phyloP scores from a whole-genome alignment of 441 rosid genomes.

The Pelargonium myrrhifolium region DNA sequence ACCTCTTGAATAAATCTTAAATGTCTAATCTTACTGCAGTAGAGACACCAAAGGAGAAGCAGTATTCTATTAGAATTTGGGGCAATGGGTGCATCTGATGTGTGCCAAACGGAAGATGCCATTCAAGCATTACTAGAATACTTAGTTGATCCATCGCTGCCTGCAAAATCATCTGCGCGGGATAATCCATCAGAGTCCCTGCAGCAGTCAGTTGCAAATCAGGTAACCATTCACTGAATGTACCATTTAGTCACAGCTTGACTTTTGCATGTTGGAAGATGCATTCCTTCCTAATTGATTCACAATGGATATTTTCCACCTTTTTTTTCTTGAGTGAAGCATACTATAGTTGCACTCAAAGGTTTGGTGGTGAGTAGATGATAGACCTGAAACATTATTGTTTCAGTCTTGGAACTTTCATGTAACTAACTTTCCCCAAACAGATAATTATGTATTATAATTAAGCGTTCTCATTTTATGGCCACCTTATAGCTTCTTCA shows the following conservation, averaged over 20 bases:
- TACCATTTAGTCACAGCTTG: neutral
- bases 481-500: too few relatives aligned
- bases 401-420: too few relatives aligned
- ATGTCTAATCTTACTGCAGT: neutral
- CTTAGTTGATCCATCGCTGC: conserved; percentile 72
- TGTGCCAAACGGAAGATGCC: conserved; percentile 66
- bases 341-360: neutral
- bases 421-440: too few relatives aligned
- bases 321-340: neutral
- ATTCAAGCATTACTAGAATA: conserved; percentile 42
- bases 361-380: neutral
- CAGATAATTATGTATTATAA: too few relatives aligned
- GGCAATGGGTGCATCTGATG: conserved; percentile 26
- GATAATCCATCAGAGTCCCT: conserved; percentile 33
- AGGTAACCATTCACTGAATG: conserved; percentile 34
- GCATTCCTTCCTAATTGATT: neutral
- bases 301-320: neutral
- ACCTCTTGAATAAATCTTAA: neutral
- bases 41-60: conserved; percentile 15
- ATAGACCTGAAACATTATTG: neutral
- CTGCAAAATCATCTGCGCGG: conserved; percentile 29
- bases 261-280: neutral
- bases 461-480: too few relatives aligned
- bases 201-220: conserved; percentile 54
- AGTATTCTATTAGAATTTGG: conserved; percentile 7